Percentiles rank a stretch among this genome's conserved stretches.
Evolutionary conservation across 2,329 filamentous ascomycete species (phyloP).

Genomic region (Tolypocladium nubicola): DNA sequence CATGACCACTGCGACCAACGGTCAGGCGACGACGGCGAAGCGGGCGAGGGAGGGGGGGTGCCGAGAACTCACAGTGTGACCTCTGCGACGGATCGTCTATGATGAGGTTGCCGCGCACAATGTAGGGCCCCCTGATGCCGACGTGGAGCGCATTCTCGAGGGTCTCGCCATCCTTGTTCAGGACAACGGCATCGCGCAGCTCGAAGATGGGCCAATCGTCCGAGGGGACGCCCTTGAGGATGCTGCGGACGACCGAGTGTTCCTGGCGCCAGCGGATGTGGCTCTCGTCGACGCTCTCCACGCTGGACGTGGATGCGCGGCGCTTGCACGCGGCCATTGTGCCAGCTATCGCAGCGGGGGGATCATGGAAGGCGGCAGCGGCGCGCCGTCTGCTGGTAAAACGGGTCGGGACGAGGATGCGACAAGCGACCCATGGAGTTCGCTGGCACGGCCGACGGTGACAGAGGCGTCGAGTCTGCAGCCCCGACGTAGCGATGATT

Average conservation of each 20-base stretch:
- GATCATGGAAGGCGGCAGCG: conserved; percentile 6
- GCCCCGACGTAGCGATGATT: neutral
- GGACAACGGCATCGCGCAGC: conserved; percentile 50
- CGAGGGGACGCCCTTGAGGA: conserved; percentile 17
- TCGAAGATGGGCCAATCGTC: conserved; percentile 53
- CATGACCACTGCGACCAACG: conserved; percentile 18
- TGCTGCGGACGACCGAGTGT: conserved; percentile 19
- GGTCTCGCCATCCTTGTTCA: conserved; percentile 39
- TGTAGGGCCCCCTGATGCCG: conserved; percentile 47
- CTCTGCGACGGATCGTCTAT: conserved; percentile 31
- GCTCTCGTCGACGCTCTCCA: conserved; percentile 28
- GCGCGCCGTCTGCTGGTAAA: neutral
- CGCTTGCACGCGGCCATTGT: conserved; percentile 29
- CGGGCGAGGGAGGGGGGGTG: neutral
- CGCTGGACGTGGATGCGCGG: conserved; percentile 33
- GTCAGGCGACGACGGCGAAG: neutral
- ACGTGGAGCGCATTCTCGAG: conserved; percentile 52
- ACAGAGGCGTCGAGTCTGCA: neutral
- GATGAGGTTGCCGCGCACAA: conserved; percentile 48
- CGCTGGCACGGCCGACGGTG: neutral
- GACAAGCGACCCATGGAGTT: neutral
- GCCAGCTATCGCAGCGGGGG: neutral
- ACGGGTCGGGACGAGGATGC: neutral
- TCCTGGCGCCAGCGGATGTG: conserved; percentile 24
- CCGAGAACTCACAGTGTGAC: conserved; percentile 22